Evolutionary conservation across 768 basidiomycete species (phyloP).

Genomic region (Filobasidium floriforme): DNA sequence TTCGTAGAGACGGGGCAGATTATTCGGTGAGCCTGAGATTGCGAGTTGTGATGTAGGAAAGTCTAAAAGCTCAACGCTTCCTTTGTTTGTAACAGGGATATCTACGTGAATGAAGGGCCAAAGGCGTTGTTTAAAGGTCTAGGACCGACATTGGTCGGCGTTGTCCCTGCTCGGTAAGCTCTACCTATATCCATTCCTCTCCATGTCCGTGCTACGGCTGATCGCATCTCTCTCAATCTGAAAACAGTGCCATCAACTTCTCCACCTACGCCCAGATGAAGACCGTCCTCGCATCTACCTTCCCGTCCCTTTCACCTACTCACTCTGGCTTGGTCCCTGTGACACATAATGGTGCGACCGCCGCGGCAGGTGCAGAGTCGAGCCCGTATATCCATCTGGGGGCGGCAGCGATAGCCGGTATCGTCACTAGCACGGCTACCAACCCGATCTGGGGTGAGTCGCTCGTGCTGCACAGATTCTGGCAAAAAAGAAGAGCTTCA

Average conservation of each 20-base stretch:
- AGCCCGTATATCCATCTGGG: conserved; percentile 76
- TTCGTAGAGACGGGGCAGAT: conserved; percentile 92
- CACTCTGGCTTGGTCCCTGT: background rate
- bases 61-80: background rate
- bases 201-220: background rate
- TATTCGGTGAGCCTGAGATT: conserved; percentile 56
- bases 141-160: conserved; percentile 87
- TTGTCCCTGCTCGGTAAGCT: conserved; percentile 69
- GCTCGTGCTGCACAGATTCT: background rate
- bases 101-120: conserved; percentile 79
- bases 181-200: background rate
- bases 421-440: conserved; percentile 78
- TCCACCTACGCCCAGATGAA: conserved; percentile 97
- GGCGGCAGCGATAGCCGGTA: conserved; percentile 69
- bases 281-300: conserved; percentile 70
- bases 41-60: too few relatives aligned
- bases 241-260: conserved; percentile 72
- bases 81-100: conserved; percentile 45
- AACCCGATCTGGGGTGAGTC: conserved; percentile 79
- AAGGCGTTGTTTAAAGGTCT: conserved; percentile 89
- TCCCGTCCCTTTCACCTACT: conserved; percentile 45
- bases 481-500: background rate
- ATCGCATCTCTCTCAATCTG: background rate
- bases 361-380: conserved; percentile 54
- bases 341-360: background rate